Conservation (phyloP, 208 protist species). For the Acanthamoeba lenticulata region DNA sequence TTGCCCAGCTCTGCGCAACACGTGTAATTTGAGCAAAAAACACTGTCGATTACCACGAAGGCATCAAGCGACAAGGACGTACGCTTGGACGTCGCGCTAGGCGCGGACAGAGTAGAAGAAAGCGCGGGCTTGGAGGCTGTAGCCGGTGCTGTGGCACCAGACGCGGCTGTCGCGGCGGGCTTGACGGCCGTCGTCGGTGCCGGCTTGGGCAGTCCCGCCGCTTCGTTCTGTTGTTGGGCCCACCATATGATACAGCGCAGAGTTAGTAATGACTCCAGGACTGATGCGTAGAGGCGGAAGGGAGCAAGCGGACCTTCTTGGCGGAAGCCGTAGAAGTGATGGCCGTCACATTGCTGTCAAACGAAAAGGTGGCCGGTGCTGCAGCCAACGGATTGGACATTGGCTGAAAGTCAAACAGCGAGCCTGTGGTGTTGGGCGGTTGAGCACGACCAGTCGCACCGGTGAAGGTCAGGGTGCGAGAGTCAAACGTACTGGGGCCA, state of each 20-base stretch:
- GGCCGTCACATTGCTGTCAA: not conserved
- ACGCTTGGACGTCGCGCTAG: too few species aligned
- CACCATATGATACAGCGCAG: too few species aligned
- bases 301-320: not conserved
- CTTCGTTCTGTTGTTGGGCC: too few species aligned
- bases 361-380: not conserved
- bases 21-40: not conserved
- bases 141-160: too few species aligned
- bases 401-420: constrained; percentile 19
- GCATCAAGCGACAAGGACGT: not conserved
- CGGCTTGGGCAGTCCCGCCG: too few species aligned
- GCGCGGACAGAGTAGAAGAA: too few species aligned
- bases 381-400: not conserved
- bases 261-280: too few species aligned
- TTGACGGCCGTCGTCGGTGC: too few species aligned
- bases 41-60: not conserved
- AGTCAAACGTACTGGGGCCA: not conserved
- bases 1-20: not conserved
- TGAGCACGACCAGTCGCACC: not conserved
- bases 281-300: too few species aligned
- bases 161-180: not conserved
- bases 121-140: too few species aligned
- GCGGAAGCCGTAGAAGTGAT: not conserved
- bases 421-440: not conserved
- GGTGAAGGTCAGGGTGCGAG: too few species aligned